Percentiles rank a stretch among this genome's conserved stretches.
Conservation (phyloP, 768 basidiomycete species). For the Trametes villosa region DNA sequence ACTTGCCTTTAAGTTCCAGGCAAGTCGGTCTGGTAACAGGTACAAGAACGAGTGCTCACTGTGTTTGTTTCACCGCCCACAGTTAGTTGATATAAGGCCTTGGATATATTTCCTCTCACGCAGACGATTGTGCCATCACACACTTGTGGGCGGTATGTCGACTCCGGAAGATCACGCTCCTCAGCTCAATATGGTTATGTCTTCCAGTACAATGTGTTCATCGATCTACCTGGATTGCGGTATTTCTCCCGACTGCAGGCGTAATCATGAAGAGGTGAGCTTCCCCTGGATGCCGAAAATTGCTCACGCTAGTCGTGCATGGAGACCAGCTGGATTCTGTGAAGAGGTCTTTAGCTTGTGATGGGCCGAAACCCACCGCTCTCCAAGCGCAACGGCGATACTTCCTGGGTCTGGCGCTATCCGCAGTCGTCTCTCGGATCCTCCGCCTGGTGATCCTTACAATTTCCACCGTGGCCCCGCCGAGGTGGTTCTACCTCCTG, state of each 20-base stretch:
- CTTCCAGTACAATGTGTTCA: too few species aligned
- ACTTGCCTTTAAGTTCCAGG: too few species aligned
- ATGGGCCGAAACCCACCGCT: neutral
- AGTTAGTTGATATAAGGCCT: too few species aligned
- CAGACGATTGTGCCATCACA: too few species aligned
- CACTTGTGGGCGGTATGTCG: too few species aligned
- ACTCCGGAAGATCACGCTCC: too few species aligned
- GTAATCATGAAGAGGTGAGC: neutral
- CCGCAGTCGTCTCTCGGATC: neutral
- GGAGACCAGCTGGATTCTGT: neutral
- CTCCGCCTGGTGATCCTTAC: constrained; percentile 8
- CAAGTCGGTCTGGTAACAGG: too few species aligned
- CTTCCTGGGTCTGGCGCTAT: neutral
- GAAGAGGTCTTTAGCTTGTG: constrained; percentile 6
- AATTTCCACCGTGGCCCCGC: neutral
- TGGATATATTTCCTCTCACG: too few species aligned
- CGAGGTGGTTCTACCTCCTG: neutral
- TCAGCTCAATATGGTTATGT: too few species aligned
- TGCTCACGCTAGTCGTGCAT: neutral
- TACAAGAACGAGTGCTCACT: too few species aligned
- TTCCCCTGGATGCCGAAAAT: neutral
- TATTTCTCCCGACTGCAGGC: neutral
- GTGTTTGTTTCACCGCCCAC: too few species aligned
- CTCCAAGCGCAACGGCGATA: constrained; percentile 4
- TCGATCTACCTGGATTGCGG: too few species aligned